A percentile compares a stretch with the other conserved stretches of the same genome.
These are phyloP conservation scores for Oryza nivara DNA, from an alignment of 176 grass and related monocot genomes.

Conservation along the genomic window DNA sequence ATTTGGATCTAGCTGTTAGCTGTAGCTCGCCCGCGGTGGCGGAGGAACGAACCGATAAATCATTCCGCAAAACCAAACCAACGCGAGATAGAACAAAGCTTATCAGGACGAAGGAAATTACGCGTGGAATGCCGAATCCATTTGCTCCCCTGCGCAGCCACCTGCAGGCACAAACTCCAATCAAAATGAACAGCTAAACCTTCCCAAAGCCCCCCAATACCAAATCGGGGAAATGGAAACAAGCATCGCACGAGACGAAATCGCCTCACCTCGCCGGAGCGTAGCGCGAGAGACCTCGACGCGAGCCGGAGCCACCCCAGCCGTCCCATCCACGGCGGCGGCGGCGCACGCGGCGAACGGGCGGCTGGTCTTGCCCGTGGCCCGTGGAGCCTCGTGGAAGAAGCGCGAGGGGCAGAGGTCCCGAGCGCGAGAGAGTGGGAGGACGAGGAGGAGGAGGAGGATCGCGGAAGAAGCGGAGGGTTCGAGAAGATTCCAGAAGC, in stretches of 20 bases:
- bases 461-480: background rate
- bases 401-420: background rate
- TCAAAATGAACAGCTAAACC: background rate
- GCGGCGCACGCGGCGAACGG: background rate
- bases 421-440: background rate
- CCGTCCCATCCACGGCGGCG: conserved; percentile 28
- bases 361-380: background rate
- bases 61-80: background rate
- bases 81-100: background rate
- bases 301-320: conserved; percentile 48
- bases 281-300: conserved; percentile 47
- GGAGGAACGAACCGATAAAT: background rate
- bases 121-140: conserved; percentile 34
- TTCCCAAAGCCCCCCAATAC: background rate
- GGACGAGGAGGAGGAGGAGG: too few relatives aligned
- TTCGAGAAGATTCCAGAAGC: conserved; percentile 21
- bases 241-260: background rate
- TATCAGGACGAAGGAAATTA: conserved; percentile 23
- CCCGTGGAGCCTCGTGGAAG: background rate
- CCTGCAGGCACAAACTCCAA: conserved; percentile 25
- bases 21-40: too few relatives aligned
- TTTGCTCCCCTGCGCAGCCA: conserved; percentile 24
- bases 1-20: too few relatives aligned
- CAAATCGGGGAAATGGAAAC: conserved; percentile 20
- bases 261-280: conserved; percentile 53